Evolutionary conservation across 148 eudicot species (phyloP).

Genomic region (Vaccinium macrocarpon): DNA sequence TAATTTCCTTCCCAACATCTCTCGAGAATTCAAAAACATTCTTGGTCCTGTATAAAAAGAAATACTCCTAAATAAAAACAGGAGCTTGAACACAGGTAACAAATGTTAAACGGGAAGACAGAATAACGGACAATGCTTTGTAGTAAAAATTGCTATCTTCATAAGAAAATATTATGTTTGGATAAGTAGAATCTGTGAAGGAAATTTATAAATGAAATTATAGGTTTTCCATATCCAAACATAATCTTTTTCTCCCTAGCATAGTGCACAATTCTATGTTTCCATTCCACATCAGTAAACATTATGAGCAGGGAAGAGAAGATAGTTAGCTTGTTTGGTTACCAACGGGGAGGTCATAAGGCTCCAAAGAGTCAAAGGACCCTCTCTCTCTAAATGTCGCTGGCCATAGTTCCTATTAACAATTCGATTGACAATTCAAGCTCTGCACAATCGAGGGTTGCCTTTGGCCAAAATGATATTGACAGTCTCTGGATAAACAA

Average conservation of each 20-base stretch:
- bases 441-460: conserved; percentile 53
- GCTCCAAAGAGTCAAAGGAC: conserved; percentile 56
- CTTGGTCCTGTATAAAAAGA: conserved; percentile 51
- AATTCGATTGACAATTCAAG: neutral
- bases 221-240: neutral
- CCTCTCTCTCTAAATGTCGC: conserved; percentile 67
- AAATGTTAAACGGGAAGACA: neutral
- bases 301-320: neutral
- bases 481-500: conserved; percentile 76
- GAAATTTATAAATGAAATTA: neutral
- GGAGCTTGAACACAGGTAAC: neutral
- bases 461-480: conserved; percentile 85
- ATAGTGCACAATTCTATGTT: neutral
- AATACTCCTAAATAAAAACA: neutral
- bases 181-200: neutral
- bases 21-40: conserved; percentile 55
- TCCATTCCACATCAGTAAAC: neutral
- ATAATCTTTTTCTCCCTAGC: neutral
- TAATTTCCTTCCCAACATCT: conserved; percentile 65
- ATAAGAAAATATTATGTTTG: neutral
- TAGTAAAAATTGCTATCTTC: neutral
- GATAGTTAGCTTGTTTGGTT: conserved; percentile 13
- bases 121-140: neutral
- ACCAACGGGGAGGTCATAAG: conserved; percentile 63
- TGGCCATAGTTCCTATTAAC: conserved; percentile 27